phyloP scores from a whole-genome alignment of 106 monocot genomes.

The Platanthera guangdongensis region DNA sequence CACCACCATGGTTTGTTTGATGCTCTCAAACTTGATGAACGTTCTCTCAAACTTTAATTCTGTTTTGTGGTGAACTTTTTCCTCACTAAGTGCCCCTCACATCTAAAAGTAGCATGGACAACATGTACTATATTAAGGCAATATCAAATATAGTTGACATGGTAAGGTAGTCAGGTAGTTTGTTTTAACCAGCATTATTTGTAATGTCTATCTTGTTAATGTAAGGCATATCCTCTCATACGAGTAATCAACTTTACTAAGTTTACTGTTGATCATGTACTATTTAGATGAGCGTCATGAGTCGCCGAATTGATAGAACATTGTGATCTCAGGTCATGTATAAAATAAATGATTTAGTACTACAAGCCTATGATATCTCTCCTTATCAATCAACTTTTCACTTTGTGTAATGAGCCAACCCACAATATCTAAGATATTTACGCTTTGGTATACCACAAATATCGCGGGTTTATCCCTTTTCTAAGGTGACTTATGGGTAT shows the following conservation, averaged over 20 bases:
- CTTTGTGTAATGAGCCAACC: too few relatives aligned
- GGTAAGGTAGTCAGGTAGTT: not conserved
- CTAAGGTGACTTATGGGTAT: too few relatives aligned
- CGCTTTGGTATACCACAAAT: too few relatives aligned
- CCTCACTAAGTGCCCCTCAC: not conserved
- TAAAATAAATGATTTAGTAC: too few relatives aligned
- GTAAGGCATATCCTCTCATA: not conserved
- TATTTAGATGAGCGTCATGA: too few relatives aligned
- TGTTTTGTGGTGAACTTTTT: not conserved
- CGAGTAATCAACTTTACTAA: not conserved
- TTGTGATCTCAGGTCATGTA: too few relatives aligned
- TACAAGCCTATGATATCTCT: too few relatives aligned
- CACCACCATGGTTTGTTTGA: conserved; percentile 7
- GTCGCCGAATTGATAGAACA: too few relatives aligned
- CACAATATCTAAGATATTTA: too few relatives aligned
- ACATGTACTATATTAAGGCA: conserved; percentile 2
- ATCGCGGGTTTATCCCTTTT: too few relatives aligned
- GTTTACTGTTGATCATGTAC: not conserved
- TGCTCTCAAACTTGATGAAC: conserved; percentile 5
- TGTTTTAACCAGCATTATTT: not conserved
- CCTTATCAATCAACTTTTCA: too few relatives aligned
- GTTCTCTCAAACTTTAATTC: not conserved
- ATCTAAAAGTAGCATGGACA: conserved; percentile 3
- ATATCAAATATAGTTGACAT: conserved; percentile 5
- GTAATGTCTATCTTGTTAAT: not conserved